Conservation (phyloP, 805 yeast species). For the Zygosaccharomyces bailii region DNA sequence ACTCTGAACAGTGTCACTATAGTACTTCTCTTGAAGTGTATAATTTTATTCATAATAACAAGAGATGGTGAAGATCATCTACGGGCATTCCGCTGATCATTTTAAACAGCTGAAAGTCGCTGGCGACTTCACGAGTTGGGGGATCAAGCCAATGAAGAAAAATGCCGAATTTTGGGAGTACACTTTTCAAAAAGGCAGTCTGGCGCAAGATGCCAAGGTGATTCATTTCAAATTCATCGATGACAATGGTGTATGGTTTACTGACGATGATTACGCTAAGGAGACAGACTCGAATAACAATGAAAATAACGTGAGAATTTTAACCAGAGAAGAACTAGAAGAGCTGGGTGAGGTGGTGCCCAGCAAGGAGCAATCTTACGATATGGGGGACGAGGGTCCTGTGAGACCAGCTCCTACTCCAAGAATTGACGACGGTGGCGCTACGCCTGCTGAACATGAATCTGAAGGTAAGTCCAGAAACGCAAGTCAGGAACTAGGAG, state of each 20-base stretch:
- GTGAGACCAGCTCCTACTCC: conserved; percentile 29
- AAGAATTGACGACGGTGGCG: conserved; percentile 1
- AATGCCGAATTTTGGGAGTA: conserved; percentile 26
- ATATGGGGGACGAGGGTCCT: conserved; percentile 23
- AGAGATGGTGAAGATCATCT: conserved; percentile 15
- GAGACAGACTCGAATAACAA: conserved; percentile 39
- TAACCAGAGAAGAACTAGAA: conserved; percentile 4
- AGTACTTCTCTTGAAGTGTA: background rate
- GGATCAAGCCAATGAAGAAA: conserved; percentile 24
- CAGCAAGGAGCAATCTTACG: conserved; percentile 2
- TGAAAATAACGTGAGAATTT: conserved; percentile 37
- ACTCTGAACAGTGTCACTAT: background rate
- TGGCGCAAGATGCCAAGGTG: conserved; percentile 17
- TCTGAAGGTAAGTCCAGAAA: conserved; percentile 7
- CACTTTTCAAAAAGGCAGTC: conserved; percentile 25
- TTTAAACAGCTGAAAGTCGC: conserved; percentile 35
- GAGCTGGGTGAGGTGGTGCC: conserved; percentile 7
- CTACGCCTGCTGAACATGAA: conserved; percentile 28
- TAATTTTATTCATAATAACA: background rate
- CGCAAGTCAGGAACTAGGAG: background rate
- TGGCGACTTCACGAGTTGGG: conserved; percentile 40
- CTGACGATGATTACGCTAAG: conserved; percentile 28
- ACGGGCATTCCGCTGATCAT: conserved; percentile 19
- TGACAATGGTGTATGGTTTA: conserved; percentile 31
- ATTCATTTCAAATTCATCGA: conserved; percentile 32